These are phyloP conservation scores for Tylopilus subfusipes DNA, from an alignment of 768 basidiomycete genomes.

Conservation along the genomic window DNA sequence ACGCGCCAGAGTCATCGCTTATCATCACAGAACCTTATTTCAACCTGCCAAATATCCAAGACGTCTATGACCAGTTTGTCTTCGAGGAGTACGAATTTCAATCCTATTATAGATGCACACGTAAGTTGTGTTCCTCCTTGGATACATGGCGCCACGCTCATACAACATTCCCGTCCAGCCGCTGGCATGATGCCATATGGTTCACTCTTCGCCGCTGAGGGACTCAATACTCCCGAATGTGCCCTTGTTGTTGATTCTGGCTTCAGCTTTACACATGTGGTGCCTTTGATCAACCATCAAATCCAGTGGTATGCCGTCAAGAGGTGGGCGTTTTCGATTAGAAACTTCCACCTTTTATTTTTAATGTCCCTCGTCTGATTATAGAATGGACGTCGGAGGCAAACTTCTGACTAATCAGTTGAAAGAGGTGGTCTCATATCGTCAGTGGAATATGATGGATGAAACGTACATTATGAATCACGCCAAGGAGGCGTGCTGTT, in stretches of 20 bases:
- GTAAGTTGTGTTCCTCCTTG: slow-evolving; percentile 46
- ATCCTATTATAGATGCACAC: slow-evolving; percentile 75
- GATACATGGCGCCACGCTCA: slow-evolving; percentile 22
- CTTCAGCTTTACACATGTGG: slow-evolving; percentile 91
- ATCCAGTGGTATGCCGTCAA: slow-evolving; percentile 81
- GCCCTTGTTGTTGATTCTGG: slow-evolving; percentile 83
- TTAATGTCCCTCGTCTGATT: slow-evolving; percentile 18
- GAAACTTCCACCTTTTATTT: slow-evolving; percentile 7
- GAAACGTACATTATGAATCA: slow-evolving; percentile 92
- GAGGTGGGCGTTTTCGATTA: slow-evolving; percentile 46
- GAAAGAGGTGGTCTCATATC: slow-evolving; percentile 89
- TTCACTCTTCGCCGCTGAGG: slow-evolving; percentile 53
- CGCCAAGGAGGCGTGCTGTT: slow-evolving; percentile 89
- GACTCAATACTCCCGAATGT: slow-evolving; percentile 66
- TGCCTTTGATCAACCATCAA: slow-evolving; percentile 73
- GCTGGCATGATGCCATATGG: slow-evolving; percentile 79
- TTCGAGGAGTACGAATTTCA: slow-evolving; percentile 96
- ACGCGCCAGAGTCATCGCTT: slow-evolving; percentile 68
- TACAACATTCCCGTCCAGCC: slow-evolving; percentile 43
- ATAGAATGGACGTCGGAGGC: slow-evolving; percentile 94
- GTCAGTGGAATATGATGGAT: slow-evolving; percentile 99
- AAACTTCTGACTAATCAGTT: slow-evolving; percentile 94
- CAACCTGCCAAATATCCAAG: slow-evolving; percentile 89
- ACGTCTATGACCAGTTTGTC: slow-evolving; percentile 90
- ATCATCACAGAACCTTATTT: slow-evolving; percentile 93